Conservation (phyloP, 164 flowering plant species). For the Aristolochia californica region DNA sequence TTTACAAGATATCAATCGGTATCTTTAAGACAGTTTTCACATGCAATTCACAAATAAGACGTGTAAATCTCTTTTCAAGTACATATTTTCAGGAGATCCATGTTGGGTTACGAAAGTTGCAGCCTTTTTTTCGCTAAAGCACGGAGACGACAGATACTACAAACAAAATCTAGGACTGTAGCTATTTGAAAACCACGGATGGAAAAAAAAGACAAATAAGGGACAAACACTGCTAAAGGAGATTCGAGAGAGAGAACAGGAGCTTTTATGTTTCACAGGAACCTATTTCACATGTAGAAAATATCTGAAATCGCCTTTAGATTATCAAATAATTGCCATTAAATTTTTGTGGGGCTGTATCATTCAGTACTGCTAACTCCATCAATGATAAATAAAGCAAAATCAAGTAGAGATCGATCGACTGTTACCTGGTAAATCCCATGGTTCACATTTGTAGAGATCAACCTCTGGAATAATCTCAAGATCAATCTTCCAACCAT, state of each 20-base stretch:
- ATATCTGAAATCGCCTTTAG: neutral
- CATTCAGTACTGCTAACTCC: no score
- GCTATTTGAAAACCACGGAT: neutral
- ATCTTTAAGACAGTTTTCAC: neutral
- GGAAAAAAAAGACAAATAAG: neutral
- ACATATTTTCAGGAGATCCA: neutral
- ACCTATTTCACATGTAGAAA: neutral
- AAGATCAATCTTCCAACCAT: constrained; percentile 23
- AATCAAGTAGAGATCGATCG: neutral
- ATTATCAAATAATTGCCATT: neutral
- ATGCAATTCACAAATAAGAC: neutral
- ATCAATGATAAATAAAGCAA: no score
- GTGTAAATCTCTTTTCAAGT: neutral
- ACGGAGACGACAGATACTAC: no score
- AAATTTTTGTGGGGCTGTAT: neutral
- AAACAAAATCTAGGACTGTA: neutral
- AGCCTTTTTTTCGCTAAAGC: neutral
- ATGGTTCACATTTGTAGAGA: constrained; percentile 30
- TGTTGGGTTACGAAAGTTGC: neutral
- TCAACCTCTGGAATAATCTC: constrained; percentile 31
- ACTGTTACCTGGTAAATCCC: constrained; percentile 17
- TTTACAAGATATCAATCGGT: neutral
- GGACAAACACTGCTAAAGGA: neutral
- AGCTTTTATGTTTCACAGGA: neutral
- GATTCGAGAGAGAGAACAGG: neutral